Evolutionary conservation across 306 rosid genomes (phyloP).

Genomic region (Morella rubra): DNA sequence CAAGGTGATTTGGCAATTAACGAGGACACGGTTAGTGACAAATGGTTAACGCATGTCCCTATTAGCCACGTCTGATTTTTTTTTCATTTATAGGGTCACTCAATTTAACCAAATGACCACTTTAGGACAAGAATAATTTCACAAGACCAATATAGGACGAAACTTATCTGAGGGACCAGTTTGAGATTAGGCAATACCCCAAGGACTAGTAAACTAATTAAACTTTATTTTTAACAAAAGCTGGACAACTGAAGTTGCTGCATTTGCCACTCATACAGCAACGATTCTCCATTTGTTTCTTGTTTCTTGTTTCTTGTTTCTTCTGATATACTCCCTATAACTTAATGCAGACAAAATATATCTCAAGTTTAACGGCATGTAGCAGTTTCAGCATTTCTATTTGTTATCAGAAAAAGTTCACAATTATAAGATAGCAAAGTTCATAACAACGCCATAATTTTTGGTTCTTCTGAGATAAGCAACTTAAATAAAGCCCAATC

Average conservation of each 20-base stretch:
- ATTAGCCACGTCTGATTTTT: too few relatives aligned
- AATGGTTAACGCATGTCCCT: too few relatives aligned
- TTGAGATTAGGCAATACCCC: too few relatives aligned
- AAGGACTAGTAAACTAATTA: too few relatives aligned
- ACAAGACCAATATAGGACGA: too few relatives aligned
- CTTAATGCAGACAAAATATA: not conserved
- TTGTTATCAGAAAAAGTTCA: not conserved
- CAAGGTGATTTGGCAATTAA: too few relatives aligned
- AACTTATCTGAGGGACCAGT: too few relatives aligned
- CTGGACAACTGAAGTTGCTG: not conserved
- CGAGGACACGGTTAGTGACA: too few relatives aligned
- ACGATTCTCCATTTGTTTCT: not conserved
- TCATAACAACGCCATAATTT: constrained; percentile 1
- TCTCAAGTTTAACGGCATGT: not conserved
- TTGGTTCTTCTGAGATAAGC: not conserved
- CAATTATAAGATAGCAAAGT: not conserved
- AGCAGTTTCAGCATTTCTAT: not conserved
- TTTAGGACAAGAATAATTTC: too few relatives aligned
- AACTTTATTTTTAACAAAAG: not conserved
- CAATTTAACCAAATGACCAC: too few relatives aligned
- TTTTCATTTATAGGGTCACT: too few relatives aligned
- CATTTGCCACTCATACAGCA: not conserved
- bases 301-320: not conserved
- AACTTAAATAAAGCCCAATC: not conserved
- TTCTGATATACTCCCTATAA: not conserved